These are phyloP conservation scores for Ilyonectria destructans DNA, from an alignment of 2,329 filamentous ascomycete genomes.

Conservation along the genomic window DNA sequence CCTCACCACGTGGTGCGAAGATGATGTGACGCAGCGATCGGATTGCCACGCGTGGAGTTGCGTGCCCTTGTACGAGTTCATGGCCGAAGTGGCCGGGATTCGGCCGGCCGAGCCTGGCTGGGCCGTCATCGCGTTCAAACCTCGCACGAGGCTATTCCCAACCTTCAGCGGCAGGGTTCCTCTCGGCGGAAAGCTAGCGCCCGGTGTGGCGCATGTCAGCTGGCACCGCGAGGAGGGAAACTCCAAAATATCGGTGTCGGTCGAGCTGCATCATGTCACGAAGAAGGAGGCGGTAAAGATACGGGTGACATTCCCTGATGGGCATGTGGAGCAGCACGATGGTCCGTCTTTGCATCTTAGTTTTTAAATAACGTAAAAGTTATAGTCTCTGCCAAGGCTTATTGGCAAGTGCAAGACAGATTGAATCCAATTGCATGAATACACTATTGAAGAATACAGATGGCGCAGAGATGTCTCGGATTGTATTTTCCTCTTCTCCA, in stretches of 20 bases:
- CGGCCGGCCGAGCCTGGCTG: conserved; percentile 32
- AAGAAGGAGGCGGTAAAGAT: background rate
- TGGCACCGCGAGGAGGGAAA: background rate
- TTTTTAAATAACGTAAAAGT: background rate
- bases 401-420: too few species aligned
- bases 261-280: background rate
- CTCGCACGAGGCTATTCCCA: conserved; percentile 7
- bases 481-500: too few species aligned
- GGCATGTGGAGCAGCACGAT: background rate
- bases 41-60: conserved; percentile 46
- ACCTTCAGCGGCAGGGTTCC: background rate
- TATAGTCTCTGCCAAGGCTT: background rate
- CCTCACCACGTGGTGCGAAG: conserved; percentile 43
- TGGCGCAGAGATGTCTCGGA: too few species aligned
- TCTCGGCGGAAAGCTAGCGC: background rate
- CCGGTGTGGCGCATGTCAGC: background rate
- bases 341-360: background rate
- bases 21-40: conserved; percentile 37
- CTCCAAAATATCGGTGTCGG: background rate
- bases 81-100: conserved; percentile 38
- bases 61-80: conserved; percentile 41
- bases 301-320: conserved; percentile 5
- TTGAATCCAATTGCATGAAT: too few species aligned
- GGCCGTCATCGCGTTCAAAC: conserved; percentile 30
- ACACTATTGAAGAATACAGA: too few species aligned